These are phyloP conservation scores for Hypoxylon subgilvum DNA, from an alignment of 495 filamentous ascomycete species.

Conservation along the genomic window DNA sequence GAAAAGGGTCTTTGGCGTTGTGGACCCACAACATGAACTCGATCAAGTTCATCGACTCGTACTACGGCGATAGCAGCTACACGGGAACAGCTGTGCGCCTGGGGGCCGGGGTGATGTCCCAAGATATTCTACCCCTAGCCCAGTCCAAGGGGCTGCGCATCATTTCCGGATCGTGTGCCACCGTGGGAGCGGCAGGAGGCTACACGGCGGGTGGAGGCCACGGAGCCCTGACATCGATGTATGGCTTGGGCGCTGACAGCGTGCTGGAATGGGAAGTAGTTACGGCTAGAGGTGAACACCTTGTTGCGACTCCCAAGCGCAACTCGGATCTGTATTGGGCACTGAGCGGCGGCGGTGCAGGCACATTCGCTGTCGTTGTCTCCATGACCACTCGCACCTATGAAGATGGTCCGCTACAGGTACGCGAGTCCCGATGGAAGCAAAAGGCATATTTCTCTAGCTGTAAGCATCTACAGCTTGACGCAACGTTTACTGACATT, in stretches of 20 bases:
- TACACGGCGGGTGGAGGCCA: slow-evolving; percentile 67
- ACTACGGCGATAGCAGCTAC: no score
- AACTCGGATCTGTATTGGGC: slow-evolving; percentile 65
- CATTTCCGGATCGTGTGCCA: slow-evolving; percentile 52
- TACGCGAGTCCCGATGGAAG: slow-evolving; percentile 4
- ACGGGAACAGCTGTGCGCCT: no score
- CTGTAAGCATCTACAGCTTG: no score
- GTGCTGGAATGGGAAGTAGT: slow-evolving; percentile 64
- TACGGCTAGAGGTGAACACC: slow-evolving; percentile 48
- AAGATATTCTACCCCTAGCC: no score
- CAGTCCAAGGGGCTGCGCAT: background rate
- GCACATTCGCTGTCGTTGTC: slow-evolving; percentile 58
- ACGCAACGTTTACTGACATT: no score
- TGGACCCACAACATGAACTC: background rate
- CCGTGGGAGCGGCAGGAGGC: slow-evolving; percentile 54
- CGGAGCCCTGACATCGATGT: slow-evolving; percentile 52
- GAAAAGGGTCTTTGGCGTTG: background rate
- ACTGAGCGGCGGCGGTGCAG: slow-evolving; percentile 61
- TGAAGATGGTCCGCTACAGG: no score
- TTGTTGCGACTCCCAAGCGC: slow-evolving; percentile 51
- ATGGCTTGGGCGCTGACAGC: slow-evolving; percentile 65
- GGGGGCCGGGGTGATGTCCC: no score
- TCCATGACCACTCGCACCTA: slow-evolving; percentile 52
- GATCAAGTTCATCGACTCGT: background rate
- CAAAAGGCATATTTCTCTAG: no score